These are phyloP conservation scores for Rhodamnia rubescens DNA, from an alignment of 345 rosid genomes.

Conservation along the genomic window DNA sequence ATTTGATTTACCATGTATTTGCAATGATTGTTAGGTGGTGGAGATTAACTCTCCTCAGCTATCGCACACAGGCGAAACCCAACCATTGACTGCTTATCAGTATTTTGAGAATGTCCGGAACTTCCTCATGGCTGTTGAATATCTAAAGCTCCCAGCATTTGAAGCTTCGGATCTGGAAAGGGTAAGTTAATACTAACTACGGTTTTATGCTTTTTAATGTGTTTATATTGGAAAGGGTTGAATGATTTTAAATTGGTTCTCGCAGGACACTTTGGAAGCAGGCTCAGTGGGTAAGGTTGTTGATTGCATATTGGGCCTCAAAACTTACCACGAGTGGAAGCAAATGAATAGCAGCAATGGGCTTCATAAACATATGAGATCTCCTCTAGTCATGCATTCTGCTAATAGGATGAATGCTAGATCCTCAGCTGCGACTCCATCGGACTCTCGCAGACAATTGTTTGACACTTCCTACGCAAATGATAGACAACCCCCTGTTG, in stretches of 20 bases:
- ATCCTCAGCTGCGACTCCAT: conserved; percentile 6
- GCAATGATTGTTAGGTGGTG: conserved; percentile 48
- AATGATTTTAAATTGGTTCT: neutral
- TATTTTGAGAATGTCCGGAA: conserved; percentile 89
- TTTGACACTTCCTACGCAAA: conserved; percentile 26
- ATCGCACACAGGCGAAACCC: conserved; percentile 41
- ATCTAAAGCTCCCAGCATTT: conserved; percentile 71
- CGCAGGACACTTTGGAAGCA: conserved; percentile 63
- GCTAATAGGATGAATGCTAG: conserved; percentile 17
- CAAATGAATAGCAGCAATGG: conserved; percentile 35
- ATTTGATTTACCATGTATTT: neutral
- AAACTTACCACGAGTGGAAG: conserved; percentile 62
- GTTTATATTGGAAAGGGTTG: neutral
- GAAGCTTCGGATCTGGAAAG: conserved; percentile 96
- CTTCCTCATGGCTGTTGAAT: conserved; percentile 71
- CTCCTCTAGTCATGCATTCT: conserved; percentile 49
- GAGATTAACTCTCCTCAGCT: conserved; percentile 42
- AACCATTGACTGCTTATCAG: conserved; percentile 72
- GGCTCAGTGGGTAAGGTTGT: conserved; percentile 74
- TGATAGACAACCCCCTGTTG: conserved; percentile 21
- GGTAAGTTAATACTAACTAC: conserved; percentile 17
- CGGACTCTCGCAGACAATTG: conserved; percentile 49
- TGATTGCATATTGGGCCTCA: conserved; percentile 78
- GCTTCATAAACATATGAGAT: conserved; percentile 39
- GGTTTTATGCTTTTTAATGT: neutral